Evolutionary conservation across 163 green algal species (phyloP).

Genomic region (Chlorella variabilis): DNA sequence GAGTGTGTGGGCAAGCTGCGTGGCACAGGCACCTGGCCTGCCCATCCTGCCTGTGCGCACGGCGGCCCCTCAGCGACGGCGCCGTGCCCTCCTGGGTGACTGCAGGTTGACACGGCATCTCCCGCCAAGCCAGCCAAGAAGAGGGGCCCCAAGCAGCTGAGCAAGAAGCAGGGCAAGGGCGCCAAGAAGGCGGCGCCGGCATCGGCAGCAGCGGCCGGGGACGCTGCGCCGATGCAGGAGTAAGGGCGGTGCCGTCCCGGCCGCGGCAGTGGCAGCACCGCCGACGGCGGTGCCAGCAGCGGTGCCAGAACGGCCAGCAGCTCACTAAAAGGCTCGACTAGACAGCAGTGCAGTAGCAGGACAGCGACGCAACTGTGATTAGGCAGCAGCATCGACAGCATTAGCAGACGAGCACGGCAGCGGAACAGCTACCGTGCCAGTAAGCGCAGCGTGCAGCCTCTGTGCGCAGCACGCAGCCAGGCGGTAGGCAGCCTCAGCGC

Average conservation of each 20-base stretch:
- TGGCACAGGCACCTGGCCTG: not conserved
- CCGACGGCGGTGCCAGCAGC: not conserved
- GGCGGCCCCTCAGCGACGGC: too few species aligned
- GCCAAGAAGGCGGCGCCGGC: constrained; percentile 4
- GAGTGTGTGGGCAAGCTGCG: too few species aligned
- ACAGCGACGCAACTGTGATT: too few species aligned
- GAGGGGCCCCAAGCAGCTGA: not conserved
- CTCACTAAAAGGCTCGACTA: too few species aligned
- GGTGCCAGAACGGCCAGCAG: not conserved
- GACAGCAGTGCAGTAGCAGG: too few species aligned
- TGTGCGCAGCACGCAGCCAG: too few species aligned
- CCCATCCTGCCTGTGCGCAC: not conserved
- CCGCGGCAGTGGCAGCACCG: not conserved
- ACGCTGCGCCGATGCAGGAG: not conserved
- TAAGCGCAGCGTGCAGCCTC: too few species aligned
- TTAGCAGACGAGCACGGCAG: too few species aligned
- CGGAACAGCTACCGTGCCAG: too few species aligned
- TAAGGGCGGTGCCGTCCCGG: not conserved
- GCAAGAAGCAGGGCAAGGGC: constrained; percentile 8
- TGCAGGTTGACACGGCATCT: constrained; percentile 4
- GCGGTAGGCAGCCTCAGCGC: too few species aligned
- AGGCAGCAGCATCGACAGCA: too few species aligned
- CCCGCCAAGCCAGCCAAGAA: not conserved
- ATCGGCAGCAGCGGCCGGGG: not conserved
- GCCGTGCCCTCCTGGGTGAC: too few species aligned